Conservation (phyloP, 495 filamentous ascomycete species). For the Penicillium steckii region DNA sequence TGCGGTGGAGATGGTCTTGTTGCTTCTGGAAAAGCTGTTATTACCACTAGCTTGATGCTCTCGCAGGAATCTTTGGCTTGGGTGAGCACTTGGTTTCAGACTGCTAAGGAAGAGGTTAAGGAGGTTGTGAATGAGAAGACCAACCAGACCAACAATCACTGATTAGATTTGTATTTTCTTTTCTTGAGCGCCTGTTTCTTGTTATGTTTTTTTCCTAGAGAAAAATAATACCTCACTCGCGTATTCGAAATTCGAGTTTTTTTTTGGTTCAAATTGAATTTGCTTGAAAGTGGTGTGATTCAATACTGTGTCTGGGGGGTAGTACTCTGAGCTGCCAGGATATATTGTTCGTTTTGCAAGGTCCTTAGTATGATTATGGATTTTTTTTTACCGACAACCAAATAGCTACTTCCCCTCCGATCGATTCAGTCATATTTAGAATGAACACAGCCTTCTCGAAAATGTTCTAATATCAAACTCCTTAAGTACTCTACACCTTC, state of each 20-base stretch:
- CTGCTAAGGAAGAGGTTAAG: constrained; percentile 62
- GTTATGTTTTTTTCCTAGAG: constrained; percentile 17
- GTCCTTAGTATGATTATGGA: background rate
- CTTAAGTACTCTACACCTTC: background rate
- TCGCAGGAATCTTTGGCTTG: constrained; percentile 62
- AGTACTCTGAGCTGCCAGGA: background rate
- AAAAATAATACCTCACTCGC: constrained; percentile 25
- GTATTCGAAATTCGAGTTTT: background rate
- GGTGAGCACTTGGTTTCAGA: constrained; percentile 53
- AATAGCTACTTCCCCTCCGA: too few relatives aligned
- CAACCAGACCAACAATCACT: constrained; percentile 43
- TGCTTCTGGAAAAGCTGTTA: constrained; percentile 67
- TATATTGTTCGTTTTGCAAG: background rate
- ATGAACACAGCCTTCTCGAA: too few relatives aligned
- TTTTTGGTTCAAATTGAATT: background rate
- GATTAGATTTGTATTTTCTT: constrained; percentile 11
- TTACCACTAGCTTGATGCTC: constrained; percentile 72
- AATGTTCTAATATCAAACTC: too few relatives aligned
- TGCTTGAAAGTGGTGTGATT: background rate
- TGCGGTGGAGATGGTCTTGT: constrained; percentile 66
- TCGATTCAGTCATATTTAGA: too few relatives aligned
- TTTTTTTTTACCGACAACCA: too few relatives aligned
- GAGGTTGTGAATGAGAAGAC: constrained; percentile 55
- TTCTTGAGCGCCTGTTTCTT: constrained; percentile 3
- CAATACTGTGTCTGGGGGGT: too few relatives aligned